Evolutionary conservation across 345 rosid species (phyloP).

Genomic region (Gossypium rotundifolium): DNA sequence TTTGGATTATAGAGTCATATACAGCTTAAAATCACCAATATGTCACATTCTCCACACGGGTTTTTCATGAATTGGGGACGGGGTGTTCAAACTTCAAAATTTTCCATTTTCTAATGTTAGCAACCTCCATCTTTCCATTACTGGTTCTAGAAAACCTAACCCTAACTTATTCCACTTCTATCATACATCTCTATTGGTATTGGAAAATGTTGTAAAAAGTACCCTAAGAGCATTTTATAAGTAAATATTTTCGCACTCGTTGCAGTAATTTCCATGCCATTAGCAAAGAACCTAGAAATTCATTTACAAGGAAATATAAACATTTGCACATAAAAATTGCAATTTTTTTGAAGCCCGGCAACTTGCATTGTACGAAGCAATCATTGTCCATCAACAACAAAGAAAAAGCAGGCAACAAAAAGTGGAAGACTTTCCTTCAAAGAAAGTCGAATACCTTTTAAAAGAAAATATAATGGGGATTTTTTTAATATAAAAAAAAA

Average conservation of each 20-base stretch:
- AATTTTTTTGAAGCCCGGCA: neutral
- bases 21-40: neutral
- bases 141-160: neutral
- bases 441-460: conserved; percentile 2
- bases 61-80: neutral
- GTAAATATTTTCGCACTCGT: neutral
- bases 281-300: neutral
- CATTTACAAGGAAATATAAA: neutral
- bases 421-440: neutral
- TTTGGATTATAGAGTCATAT: neutral
- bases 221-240: neutral
- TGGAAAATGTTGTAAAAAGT: neutral
- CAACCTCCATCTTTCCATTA: neutral
- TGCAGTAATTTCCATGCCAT: neutral
- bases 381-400: neutral
- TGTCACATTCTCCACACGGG: neutral
- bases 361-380: neutral
- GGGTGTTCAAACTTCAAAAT: neutral
- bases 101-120: neutral
- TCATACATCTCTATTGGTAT: neutral
- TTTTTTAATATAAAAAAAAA: neutral
- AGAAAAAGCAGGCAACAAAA: neutral
- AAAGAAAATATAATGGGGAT: neutral
- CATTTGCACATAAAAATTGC: neutral
- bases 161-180: neutral